Conservation (phyloP, 257 asterid genomes). For the Solanum gandarillasii region DNA sequence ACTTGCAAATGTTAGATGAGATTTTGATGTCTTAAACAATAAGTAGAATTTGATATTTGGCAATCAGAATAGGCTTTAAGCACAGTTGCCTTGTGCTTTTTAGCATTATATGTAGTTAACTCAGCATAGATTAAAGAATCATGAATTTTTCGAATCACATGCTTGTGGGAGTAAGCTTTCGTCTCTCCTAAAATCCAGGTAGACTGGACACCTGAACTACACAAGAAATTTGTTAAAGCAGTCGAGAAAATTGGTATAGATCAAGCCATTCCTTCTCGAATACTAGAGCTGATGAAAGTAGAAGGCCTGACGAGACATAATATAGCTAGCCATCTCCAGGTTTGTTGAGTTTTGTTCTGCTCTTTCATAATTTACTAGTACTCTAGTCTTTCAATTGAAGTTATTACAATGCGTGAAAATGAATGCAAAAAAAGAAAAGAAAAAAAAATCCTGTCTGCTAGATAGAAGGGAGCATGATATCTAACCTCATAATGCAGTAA, state of each 20-base stretch:
- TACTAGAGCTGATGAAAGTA: slow-evolving; percentile 40
- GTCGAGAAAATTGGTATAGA: slow-evolving; percentile 45
- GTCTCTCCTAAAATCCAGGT: slow-evolving; percentile 16
- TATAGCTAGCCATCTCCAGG: slow-evolving; percentile 53
- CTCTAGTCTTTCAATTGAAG: neutral
- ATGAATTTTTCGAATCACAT: neutral
- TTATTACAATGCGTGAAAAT: neutral
- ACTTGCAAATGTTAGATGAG: neutral
- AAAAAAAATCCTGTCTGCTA: neutral
- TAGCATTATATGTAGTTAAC: neutral
- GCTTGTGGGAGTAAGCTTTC: neutral
- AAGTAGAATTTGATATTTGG: neutral
- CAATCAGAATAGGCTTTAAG: neutral
- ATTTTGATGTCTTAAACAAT: neutral
- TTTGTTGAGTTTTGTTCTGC: neutral
- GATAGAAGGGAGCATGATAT: neutral
- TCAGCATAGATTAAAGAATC: neutral
- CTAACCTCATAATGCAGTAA: neutral
- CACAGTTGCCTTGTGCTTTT: neutral
- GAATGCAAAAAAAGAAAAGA: neutral
- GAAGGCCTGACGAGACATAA: slow-evolving; percentile 46
- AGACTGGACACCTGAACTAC: slow-evolving; percentile 47
- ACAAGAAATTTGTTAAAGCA: slow-evolving; percentile 38
- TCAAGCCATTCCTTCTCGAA: slow-evolving; percentile 51
- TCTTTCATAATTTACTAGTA: neutral